phyloP scores from a whole-genome alignment of 495 filamentous ascomycete genomes.

The Aspergillus bridgeri region DNA sequence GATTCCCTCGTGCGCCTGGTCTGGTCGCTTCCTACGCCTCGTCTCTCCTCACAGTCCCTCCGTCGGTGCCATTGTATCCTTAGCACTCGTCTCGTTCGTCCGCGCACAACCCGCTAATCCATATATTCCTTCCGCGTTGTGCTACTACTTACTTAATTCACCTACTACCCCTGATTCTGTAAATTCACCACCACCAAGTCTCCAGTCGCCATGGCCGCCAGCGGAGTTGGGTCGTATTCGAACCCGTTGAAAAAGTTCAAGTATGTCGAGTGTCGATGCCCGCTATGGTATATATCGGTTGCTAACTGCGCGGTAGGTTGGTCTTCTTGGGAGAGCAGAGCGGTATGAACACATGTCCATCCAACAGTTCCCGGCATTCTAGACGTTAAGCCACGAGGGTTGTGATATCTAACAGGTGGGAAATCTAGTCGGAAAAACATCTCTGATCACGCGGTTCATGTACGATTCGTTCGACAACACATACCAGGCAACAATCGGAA shows the following conservation, averaged over 20 bases:
- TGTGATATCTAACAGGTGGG: background rate
- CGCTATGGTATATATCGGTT: background rate
- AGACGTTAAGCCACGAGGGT: background rate
- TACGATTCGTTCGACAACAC: slow-evolving; percentile 99
- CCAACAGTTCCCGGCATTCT: background rate
- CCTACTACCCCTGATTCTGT: slow-evolving; percentile 23
- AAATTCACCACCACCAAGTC: slow-evolving; percentile 12
- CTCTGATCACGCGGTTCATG: slow-evolving; percentile 98
- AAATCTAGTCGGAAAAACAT: slow-evolving; percentile 87
- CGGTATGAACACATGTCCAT: slow-evolving; percentile 57
- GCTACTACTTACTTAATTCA: slow-evolving; percentile 1
- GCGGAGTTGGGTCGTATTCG: slow-evolving; percentile 81
- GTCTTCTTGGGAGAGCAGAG: slow-evolving; percentile 98
- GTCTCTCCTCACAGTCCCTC: slow-evolving; percentile 1
- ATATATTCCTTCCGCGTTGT: slow-evolving; percentile 5
- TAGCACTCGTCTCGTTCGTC: slow-evolving; percentile 1
- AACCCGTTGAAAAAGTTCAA: slow-evolving; percentile 99
- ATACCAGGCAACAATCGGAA: slow-evolving; percentile 99
- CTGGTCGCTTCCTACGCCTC: slow-evolving; percentile 2
- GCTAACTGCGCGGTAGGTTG: slow-evolving; percentile 54
- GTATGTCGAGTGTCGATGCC: slow-evolving; percentile 44
- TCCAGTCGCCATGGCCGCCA: slow-evolving; percentile 50
- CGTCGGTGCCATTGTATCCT: slow-evolving; percentile 3
- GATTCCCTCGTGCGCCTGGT: background rate
- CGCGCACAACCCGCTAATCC: background rate